phyloP scores from a whole-genome alignment of 1,139 yeast species.

The Saccharomyces hybrid region DNA sequence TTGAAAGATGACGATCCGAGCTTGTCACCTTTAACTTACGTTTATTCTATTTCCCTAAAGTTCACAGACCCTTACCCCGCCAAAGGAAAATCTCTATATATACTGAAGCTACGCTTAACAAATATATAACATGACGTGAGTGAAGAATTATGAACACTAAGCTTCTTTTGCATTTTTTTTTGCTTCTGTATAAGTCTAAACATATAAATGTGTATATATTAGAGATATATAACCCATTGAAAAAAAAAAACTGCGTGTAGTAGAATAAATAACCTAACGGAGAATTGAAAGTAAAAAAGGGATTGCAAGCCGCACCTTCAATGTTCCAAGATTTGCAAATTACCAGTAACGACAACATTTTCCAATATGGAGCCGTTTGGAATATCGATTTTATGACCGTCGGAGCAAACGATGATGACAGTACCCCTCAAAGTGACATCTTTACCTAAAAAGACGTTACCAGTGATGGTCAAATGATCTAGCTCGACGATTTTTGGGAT shows the following conservation, averaged over 20 bases:
- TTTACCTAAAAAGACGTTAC: conserved; percentile 88
- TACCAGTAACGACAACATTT: conserved; percentile 95
- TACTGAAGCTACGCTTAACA: background rate
- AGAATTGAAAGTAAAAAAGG: background rate
- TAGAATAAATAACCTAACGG: background rate
- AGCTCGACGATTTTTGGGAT: conserved; percentile 94
- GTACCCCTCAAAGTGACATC: conserved; percentile 91
- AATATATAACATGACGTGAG: too few relatives aligned
- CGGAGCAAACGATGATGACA: conserved; percentile 94
- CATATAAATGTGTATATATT: background rate
- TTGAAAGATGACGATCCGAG: background rate
- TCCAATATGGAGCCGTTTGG: conserved; percentile 94
- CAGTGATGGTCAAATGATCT: conserved; percentile 95
- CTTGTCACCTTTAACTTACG: background rate
- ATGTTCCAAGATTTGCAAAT: conserved; percentile 91
- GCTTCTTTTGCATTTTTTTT: background rate
- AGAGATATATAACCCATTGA: conserved; percentile 1
- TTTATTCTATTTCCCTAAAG: background rate
- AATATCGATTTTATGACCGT: conserved; percentile 92
- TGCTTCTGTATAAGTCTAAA: background rate
- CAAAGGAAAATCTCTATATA: background rate
- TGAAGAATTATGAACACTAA: background rate
- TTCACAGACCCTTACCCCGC: background rate
- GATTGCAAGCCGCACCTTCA: conserved; percentile 25
- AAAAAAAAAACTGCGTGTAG: background rate